Base-by-base conservation (phyloP, 2,329 filamentous ascomycete genomes). In the Elsinoe arachidis region DNA sequence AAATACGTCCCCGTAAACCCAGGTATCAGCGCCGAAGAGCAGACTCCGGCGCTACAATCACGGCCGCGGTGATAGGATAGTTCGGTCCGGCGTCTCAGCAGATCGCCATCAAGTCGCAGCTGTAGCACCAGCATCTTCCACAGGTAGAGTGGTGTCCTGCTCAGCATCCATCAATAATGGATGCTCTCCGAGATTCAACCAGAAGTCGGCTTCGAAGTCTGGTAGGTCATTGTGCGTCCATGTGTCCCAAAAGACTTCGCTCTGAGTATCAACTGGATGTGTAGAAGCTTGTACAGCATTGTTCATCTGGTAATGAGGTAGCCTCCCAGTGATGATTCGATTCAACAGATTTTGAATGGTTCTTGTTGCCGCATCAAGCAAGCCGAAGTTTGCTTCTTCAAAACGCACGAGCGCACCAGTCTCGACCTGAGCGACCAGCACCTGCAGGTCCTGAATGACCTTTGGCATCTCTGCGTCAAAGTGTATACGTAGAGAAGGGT, bases 181-280 rank as follows among this genome's bases (percentile, higher is more conserved):
- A 62, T 70, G 67, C 10, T 65, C 67, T 3, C 64, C 67, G 2
- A 70, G 56, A 60, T 65, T 66, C 14, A 61, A 55, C 68, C 67
- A 70, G 35, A 70, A 70, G 23, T 66, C 66, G 0, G 63, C 54
- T 54, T 69, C 66, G 58, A 69, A 68, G 52, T 68, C 65, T 5
- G 35, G 53, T 2, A 55, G 21, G 10, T 53, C 49, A 26, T 53
- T 33, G 5, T 53, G 33, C 2, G 17, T 39, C 61, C 62, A 66
- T 2, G 62, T 62, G 37, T 62, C 59, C 19, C 61, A 44, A 34
- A 53, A 39, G 9, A 26, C 33, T 57, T 61, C 37, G 60, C 49
- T 39, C 57, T 64, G 5, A 57, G 39, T 34, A 55, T 56, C 47
- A 60, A 63, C 41, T 33, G 34, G 55, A 44, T 53, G 41, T 15